A percentile compares a stretch with the other conserved stretches of the same genome.
Conservation (phyloP, 495 filamentous ascomycete species). For the Aspergillus nidulans region DNA sequence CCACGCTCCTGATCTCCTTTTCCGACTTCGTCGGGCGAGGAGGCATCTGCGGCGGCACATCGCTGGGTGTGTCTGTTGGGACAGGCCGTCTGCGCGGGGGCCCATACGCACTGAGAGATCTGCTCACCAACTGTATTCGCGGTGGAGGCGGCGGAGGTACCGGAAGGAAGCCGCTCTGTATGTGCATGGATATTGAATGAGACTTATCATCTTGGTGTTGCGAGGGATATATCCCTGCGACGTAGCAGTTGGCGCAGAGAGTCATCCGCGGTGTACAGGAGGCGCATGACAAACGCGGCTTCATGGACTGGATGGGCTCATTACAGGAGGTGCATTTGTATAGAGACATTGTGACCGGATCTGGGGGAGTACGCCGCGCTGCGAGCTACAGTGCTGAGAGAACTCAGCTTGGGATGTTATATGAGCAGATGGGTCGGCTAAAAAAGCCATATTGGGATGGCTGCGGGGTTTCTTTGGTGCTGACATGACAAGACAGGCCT, state of each 20-base stretch:
- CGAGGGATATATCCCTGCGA: not conserved
- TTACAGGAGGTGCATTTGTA: slow-evolving; percentile 7
- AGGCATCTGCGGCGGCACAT: slow-evolving; percentile 3
- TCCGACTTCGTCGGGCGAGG: not conserved
- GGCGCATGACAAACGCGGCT: not conserved
- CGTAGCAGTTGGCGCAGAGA: slow-evolving; percentile 9
- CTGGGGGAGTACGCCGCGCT: not conserved
- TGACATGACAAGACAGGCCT: not conserved
- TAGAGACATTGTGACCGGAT: slow-evolving; percentile 2
- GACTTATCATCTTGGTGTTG: slow-evolving; percentile 4
- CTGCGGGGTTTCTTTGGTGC: not conserved
- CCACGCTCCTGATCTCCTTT: not conserved
- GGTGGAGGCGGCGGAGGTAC: slow-evolving; percentile 3
- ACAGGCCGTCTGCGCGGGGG: not conserved
- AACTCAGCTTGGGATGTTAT: not conserved
- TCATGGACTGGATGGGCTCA: slow-evolving; percentile 1
- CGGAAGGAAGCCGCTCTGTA: slow-evolving; percentile 5
- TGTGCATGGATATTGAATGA: not conserved
- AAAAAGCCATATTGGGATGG: not conserved
- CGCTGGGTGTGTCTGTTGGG: not conserved
- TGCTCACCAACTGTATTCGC: not conserved
- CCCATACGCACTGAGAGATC: not conserved
- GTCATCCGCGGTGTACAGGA: slow-evolving; percentile 1
- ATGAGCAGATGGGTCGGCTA: not conserved
- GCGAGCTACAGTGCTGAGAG: not conserved